Evolutionary conservation across 2,329 filamentous ascomycete genomes (phyloP), one percentile per base, ranked within the genome.

Genomic region (Pseudocercospora crystallina): DNA sequence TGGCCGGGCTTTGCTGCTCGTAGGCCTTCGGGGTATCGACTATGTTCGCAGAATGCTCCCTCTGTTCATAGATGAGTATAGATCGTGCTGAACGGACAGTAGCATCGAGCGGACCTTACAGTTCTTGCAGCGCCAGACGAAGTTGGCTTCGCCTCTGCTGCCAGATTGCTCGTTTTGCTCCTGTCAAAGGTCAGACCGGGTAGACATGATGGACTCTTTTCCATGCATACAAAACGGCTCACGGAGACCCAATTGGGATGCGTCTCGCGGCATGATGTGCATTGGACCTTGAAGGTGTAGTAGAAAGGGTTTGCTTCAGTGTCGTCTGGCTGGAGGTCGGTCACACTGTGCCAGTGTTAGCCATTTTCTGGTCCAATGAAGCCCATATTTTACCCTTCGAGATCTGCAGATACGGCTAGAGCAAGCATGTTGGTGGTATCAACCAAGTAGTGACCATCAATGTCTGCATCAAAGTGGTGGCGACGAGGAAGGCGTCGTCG

Each of bases 91-190:
- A 11, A 5, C 2, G 14, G 14, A 15, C 11, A 41, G 26, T 15
- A 17, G 20, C 7, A 40, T 13, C 14, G 20, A 29, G 41, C 57
- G 39, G 43, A 94, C 90, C 82, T 94, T 95, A 84, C 94, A 99
- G 69, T 94, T 92, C 73, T 95, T 96, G 80, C 94, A 99, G 71
- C 85, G 91, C 92, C 94, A 99, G n/a, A 99, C 94, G 72, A 99
- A 99, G 72, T 97, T 97, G 54, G 94, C 94, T 72, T 97, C 91
- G 59, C 94, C 94, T 65, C 90, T 83, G 70, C 91, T 96, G 32
- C 91, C 91, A 58, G 89, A 94, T 70, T 96, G 84, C 59, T 96
- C 90, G 67, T 95, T 91, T 65, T 78, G 80, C 68, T 97, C 92
- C 90, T 96, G 56, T 7, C 20, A 12, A 17, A 11, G n/a, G 20